Evolutionary conservation across 139 green algal species (phyloP), one percentile per base, ranked within the genome.

Genomic region (Pycnococcus provasolii): DNA sequence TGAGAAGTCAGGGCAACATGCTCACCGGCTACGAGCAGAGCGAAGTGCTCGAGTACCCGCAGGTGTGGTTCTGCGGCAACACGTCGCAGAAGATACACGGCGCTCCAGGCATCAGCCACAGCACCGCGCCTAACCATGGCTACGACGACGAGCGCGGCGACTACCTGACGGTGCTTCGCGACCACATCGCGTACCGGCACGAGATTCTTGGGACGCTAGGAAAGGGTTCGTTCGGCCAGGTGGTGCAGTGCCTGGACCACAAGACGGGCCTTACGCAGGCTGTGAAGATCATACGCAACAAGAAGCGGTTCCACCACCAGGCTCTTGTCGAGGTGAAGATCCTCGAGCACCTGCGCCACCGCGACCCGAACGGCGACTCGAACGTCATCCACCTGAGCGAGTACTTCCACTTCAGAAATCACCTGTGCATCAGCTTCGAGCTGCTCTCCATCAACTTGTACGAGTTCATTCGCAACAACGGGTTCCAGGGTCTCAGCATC

Each of bases 401-500:
- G 60, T 79, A 75, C 70, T 90, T 95, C 66, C 83, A 81, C 51
- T 95, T 95, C 73, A 75, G 88, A 6, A 83, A 76, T 69, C 88
- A 95, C 80, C 77, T 91, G 47, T 95, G 88, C 83, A 92, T 95
- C 69, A 73, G 70, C 9, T 92, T 92, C 72, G 88, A 95, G 82
- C 80, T 91, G 50, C 83, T 91, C 13, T 85, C 77, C 26, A 77
- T 90, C 69, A 95, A 91, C 77, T 76, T 95, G 76, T 92, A 95
- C 75, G 88, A 95, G 65, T 88, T 90, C 60, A 79, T 93, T 48
- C 89, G 88, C 73, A 80, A 86, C 58, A 90, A 89, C 72, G 87
- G 88, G 54, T 92, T 91, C 68, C 66, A 70, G 26, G 83, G 85
- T 1, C 76, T 90, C n/a, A 77, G 48, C 44, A 68, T 90, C 60